Conservation (phyloP, 805 yeast species). For the Kodamaea laetipori region DNA sequence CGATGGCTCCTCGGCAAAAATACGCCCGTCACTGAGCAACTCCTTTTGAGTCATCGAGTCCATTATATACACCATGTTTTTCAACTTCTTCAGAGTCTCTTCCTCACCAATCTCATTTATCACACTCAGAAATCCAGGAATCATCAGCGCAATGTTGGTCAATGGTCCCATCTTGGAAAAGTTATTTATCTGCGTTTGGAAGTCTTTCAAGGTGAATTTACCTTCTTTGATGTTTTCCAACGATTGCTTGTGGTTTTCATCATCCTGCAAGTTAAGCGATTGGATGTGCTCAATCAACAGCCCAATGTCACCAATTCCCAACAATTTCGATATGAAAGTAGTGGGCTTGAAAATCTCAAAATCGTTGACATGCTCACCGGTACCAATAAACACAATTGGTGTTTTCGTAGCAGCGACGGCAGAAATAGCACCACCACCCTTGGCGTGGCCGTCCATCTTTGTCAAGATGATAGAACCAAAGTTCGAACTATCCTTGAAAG, state of each 20-base stretch:
- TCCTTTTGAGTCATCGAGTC: conserved; percentile 96
- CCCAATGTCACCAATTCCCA: conserved; percentile 95
- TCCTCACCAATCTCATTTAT: conserved; percentile 89
- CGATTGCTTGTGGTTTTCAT: conserved; percentile 79
- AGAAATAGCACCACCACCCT: conserved; percentile 99
- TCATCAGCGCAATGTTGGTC: conserved; percentile 91
- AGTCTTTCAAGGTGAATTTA: conserved; percentile 85
- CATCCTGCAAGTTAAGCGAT: conserved; percentile 66
- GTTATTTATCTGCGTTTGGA: conserved; percentile 93
- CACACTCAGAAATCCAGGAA: conserved; percentile 85
- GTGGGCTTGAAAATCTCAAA: conserved; percentile 89
- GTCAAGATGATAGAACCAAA: conserved; percentile 95
- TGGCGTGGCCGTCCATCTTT: conserved; percentile 98
- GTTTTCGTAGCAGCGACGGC: conserved; percentile 97
- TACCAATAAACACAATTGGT: conserved; percentile 94
- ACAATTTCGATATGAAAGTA: conserved; percentile 83
- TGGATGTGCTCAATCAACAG: conserved; percentile 93
- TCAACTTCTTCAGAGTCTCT: conserved; percentile 81
- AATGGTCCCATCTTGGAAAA: conserved; percentile 96
- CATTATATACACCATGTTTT: conserved; percentile 86
- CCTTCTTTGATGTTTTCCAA: conserved; percentile 94
- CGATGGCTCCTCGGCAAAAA: conserved; percentile 78
- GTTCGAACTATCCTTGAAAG: conserved; percentile 89
- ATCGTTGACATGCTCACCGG: conserved; percentile 96
- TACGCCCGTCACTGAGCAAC: conserved; percentile 83